Evolutionary conservation across 192 early-diverging fungal genomes (phyloP).

Genomic region (Coemansia sp.): DNA sequence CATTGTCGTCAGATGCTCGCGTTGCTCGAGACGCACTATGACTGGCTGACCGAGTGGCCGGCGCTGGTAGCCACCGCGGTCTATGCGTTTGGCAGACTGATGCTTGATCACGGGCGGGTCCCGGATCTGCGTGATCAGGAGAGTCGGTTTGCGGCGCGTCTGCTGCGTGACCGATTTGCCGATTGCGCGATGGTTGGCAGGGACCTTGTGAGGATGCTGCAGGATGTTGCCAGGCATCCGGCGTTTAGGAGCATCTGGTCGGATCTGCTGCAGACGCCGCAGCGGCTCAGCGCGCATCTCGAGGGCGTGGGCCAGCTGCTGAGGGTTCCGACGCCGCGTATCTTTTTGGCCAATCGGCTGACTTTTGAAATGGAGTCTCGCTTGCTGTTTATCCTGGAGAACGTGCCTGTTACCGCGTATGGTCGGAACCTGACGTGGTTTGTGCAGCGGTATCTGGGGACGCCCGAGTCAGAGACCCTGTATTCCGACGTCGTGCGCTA

Average conservation of each 20-base stretch:
- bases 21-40: slow-evolving; percentile 52
- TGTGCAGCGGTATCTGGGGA: slow-evolving; percentile 56
- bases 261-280: slow-evolving; percentile 55
- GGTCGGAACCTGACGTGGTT: slow-evolving; percentile 67
- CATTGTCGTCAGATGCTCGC: slow-evolving; percentile 52
- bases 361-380: slow-evolving; percentile 68
- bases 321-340: slow-evolving; percentile 59
- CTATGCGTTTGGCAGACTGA: slow-evolving; percentile 54
- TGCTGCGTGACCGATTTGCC: slow-evolving; percentile 59
- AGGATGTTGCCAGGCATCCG: slow-evolving; percentile 57
- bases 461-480: slow-evolving; percentile 61
- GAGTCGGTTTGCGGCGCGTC: slow-evolving; percentile 45
- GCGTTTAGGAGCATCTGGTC: slow-evolving; percentile 59
- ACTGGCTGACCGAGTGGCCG: slow-evolving; percentile 18
- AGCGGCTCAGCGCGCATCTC: slow-evolving; percentile 57
- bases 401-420: slow-evolving; percentile 53
- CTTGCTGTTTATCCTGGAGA: slow-evolving; percentile 63
- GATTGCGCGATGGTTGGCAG: slow-evolving; percentile 62
- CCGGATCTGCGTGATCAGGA: slow-evolving; percentile 54
- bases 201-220: slow-evolving; percentile 65
- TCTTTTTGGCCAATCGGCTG: slow-evolving; percentile 59
- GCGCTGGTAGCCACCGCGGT: slow-evolving; percentile 41
- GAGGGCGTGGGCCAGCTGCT: slow-evolving; percentile 58
- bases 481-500: slow-evolving; percentile 69
- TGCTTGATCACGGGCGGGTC: slow-evolving; percentile 55